phyloP scores from a whole-genome alignment of 192 early-diverging fungal genomes.

The Backusella sp. region DNA sequence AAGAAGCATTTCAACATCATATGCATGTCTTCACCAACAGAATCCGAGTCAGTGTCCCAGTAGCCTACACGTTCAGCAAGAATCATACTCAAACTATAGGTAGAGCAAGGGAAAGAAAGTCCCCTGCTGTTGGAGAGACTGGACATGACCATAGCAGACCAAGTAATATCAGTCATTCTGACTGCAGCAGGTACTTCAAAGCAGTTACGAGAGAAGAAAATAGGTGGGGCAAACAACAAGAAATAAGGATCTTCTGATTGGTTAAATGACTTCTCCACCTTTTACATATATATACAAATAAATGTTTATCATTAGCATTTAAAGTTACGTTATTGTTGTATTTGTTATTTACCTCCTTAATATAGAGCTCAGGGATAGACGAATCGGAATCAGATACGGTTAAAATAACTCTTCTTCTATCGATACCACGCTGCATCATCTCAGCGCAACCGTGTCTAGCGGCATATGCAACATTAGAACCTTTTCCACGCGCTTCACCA shows the following conservation, averaged over 20 bases:
- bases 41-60: constrained; percentile 76
- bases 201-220: constrained; percentile 60
- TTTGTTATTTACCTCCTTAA: constrained; percentile 38
- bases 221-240: constrained; percentile 46
- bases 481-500: constrained; percentile 76
- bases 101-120: constrained; percentile 73
- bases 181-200: constrained; percentile 71
- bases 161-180: constrained; percentile 69
- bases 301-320: background rate
- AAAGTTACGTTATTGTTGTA: background rate
- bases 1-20: constrained; percentile 84
- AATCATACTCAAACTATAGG: constrained; percentile 74
- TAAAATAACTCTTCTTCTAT: constrained; percentile 58
- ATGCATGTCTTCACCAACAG: constrained; percentile 81
- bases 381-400: constrained; percentile 78
- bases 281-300: constrained; percentile 14
- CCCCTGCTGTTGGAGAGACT: constrained; percentile 60
- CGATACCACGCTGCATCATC: constrained; percentile 36
- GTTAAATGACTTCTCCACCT: constrained; percentile 40
- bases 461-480: constrained; percentile 70
- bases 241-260: constrained; percentile 46
- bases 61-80: constrained; percentile 67
- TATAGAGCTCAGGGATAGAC: constrained; percentile 69
- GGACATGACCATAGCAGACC: constrained; percentile 74
- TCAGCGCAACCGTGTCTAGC: constrained; percentile 37